phyloP scores from a whole-genome alignment of 2,329 filamentous ascomycete species.

The Alternaria solani region DNA sequence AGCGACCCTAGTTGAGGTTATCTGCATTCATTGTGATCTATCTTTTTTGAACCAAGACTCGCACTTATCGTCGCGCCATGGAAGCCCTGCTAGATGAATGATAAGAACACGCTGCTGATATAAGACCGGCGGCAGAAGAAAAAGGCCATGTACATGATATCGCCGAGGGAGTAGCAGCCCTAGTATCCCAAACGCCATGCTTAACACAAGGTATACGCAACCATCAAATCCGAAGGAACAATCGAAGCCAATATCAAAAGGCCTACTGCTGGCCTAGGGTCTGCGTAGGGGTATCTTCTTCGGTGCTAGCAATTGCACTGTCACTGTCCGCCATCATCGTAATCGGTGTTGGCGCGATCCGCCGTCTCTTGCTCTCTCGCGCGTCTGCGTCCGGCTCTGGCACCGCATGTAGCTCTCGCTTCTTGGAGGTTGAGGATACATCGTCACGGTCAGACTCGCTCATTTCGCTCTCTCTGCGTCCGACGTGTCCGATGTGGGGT shows the following conservation, averaged over 20 bases:
- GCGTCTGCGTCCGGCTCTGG: slow-evolving; percentile 47
- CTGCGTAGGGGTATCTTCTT: slow-evolving; percentile 40
- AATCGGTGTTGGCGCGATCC: slow-evolving; percentile 57
- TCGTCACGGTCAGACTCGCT: slow-evolving; percentile 50
- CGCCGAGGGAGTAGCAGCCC: background rate
- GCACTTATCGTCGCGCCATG: slow-evolving; percentile 11
- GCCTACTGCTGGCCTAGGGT: slow-evolving; percentile 26
- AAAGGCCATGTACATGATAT: slow-evolving; percentile 10
- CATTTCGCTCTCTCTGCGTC: slow-evolving; percentile 44
- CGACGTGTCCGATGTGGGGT: slow-evolving; percentile 44
- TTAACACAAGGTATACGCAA: slow-evolving; percentile 15
- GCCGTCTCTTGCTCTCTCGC: slow-evolving; percentile 53
- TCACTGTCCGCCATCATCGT: slow-evolving; percentile 37
- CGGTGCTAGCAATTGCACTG: slow-evolving; percentile 40
- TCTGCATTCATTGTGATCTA: slow-evolving; percentile 9
- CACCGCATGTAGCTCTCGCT: slow-evolving; percentile 49
- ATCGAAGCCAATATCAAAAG: slow-evolving; percentile 4
- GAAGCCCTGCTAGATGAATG: background rate
- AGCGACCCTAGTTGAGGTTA: background rate
- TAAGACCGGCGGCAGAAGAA: slow-evolving; percentile 1
- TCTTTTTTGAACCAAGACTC: slow-evolving; percentile 10
- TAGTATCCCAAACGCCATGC: slow-evolving; percentile 32
- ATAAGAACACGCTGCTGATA: slow-evolving; percentile 1
- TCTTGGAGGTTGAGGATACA: slow-evolving; percentile 34
- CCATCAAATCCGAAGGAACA: slow-evolving; percentile 3